These are phyloP conservation scores for Diplodia sapinea DNA, from an alignment of 2,329 filamentous ascomycete species.

Conservation along the genomic window DNA sequence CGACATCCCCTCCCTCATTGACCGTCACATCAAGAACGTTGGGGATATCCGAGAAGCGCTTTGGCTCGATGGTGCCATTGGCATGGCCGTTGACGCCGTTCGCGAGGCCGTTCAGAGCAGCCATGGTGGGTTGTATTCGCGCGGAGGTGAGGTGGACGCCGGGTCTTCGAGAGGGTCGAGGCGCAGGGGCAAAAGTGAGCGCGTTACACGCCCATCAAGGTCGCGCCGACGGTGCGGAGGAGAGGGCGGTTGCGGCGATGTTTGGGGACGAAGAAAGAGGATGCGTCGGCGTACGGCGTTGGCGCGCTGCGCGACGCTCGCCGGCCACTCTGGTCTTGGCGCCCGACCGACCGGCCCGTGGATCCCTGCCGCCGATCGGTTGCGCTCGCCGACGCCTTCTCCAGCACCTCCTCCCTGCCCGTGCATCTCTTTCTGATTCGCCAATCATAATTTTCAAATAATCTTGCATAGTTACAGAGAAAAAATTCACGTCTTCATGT, in stretches of 20 bases:
- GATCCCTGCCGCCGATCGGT: slow-evolving; percentile 20
- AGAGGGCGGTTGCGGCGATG: neutral
- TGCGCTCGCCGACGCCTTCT: neutral
- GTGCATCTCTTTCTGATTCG: neutral
- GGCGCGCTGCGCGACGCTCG: slow-evolving; percentile 24
- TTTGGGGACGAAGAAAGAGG: neutral
- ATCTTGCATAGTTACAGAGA: neutral
- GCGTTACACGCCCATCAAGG: slow-evolving; percentile 26
- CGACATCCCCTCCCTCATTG: slow-evolving; percentile 65
- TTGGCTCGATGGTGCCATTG: slow-evolving; percentile 23
- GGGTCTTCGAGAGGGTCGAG: slow-evolving; percentile 20
- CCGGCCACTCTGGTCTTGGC: slow-evolving; percentile 21
- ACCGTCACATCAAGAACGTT: slow-evolving; percentile 58
- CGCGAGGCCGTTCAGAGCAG: slow-evolving; percentile 26
- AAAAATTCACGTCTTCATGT: neutral
- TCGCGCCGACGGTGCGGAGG: neutral
- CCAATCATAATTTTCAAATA: neutral
- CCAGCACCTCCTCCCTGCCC: neutral
- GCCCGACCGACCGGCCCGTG: neutral
- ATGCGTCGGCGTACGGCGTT: neutral
- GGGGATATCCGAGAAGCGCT: slow-evolving; percentile 31
- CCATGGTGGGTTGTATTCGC: slow-evolving; percentile 14
- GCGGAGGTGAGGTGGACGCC: slow-evolving; percentile 8
- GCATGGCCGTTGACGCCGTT: slow-evolving; percentile 30
- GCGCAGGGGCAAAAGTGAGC: slow-evolving; percentile 15